phyloP scores from a whole-genome alignment of 83 land plant species.

The Picea abies region DNA sequence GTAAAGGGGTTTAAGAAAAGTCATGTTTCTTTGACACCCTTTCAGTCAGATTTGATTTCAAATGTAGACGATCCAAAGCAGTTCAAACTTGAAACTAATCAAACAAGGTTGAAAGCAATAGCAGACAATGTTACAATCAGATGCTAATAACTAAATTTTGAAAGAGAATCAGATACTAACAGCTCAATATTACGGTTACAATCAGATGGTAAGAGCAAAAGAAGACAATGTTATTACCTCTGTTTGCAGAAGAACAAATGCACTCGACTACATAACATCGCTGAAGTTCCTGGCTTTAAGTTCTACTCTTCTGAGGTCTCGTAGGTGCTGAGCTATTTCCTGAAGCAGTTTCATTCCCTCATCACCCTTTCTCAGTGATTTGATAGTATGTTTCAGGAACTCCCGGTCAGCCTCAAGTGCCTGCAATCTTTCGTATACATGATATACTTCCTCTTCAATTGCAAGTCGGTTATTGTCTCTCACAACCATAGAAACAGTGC shows the following conservation, averaged over 20 bases:
- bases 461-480: constrained; percentile 31
- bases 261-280: constrained; percentile 5
- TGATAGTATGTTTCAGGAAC: constrained; percentile 64
- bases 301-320: constrained; percentile 55
- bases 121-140: no score
- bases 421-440: constrained; percentile 67
- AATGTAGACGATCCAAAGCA: no score
- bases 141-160: no score
- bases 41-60: no score
- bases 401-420: constrained; percentile 79
- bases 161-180: no score
- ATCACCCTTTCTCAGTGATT: constrained; percentile 72
- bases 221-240: constrained; percentile 6
- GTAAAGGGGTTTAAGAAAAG: no score
- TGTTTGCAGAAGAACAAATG: background rate
- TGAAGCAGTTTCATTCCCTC: constrained; percentile 56
- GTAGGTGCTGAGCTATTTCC: constrained; percentile 63
- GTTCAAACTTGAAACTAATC: no score
- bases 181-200: no score
- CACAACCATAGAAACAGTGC: constrained; percentile 23
- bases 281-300: constrained; percentile 33
- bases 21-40: no score
- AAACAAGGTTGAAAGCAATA: no score
- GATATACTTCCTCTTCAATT: constrained; percentile 64
- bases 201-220: background rate